Conservation (phyloP, 2,329 filamentous ascomycete genomes). For the Diaporthe aspalathi region DNA sequence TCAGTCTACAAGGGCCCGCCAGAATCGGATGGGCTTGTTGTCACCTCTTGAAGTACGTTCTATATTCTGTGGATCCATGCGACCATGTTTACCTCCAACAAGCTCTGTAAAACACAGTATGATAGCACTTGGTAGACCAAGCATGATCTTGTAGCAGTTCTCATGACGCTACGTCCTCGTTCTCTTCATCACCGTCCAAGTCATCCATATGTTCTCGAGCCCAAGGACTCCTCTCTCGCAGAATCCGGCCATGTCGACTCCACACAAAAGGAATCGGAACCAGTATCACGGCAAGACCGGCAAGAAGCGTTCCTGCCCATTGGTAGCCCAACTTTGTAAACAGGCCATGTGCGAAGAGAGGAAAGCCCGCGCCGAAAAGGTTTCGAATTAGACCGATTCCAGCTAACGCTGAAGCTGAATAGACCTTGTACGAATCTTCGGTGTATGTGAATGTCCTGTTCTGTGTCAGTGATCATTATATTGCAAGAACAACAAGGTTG, state of each 20-base stretch:
- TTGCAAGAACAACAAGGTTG: background rate
- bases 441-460: constrained; percentile 57
- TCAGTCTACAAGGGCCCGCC: constrained; percentile 46
- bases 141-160: rapidly evolving
- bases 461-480: background rate
- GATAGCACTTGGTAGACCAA: background rate
- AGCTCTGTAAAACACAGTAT: too few relatives aligned
- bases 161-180: background rate
- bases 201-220: constrained; percentile 44
- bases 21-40: constrained; percentile 42
- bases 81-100: background rate
- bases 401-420: constrained; percentile 54
- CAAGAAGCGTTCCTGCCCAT: constrained; percentile 51
- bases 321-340: constrained; percentile 50
- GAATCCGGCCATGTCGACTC: constrained; percentile 41
- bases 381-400: constrained; percentile 54
- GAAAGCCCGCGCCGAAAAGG: constrained; percentile 52
- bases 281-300: constrained; percentile 49
- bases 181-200: constrained; percentile 36
- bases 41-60: background rate
- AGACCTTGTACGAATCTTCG: constrained; percentile 59
- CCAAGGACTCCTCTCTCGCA: constrained; percentile 46
- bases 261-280: constrained; percentile 49
- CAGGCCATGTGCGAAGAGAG: constrained; percentile 51
- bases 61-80: too few relatives aligned